phyloP scores from a whole-genome alignment of 495 filamentous ascomycete genomes.

The Glarea lozoyensis region DNA sequence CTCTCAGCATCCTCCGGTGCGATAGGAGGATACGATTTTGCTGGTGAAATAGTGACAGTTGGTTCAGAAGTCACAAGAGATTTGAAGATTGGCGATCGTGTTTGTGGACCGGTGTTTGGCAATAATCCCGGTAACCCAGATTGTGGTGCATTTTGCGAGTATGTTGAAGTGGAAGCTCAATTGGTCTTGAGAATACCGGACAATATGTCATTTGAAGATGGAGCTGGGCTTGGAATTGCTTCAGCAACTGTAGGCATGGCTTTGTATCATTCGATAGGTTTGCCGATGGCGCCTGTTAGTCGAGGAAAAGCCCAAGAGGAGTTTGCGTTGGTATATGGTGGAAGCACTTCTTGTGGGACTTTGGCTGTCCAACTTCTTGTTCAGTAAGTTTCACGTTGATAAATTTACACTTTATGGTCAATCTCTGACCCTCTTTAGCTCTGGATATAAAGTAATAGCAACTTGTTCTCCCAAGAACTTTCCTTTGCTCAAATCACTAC shows the following conservation, averaged over 20 bases:
- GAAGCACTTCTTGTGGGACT: not conserved
- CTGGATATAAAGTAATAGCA: constrained; percentile 48
- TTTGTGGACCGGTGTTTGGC: constrained; percentile 32
- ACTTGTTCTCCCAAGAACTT: constrained; percentile 46
- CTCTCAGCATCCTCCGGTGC: constrained; percentile 24
- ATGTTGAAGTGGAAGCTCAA: not conserved
- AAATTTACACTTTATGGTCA: too few species aligned
- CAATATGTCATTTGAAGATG: not conserved
- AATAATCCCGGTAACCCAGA: constrained; percentile 25
- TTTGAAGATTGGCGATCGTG: constrained; percentile 33
- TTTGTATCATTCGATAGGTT: not conserved
- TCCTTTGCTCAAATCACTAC: constrained; percentile 37
- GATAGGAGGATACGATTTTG: constrained; percentile 32
- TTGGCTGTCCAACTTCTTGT: too few species aligned
- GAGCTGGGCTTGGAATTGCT: not conserved
- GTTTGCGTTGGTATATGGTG: too few species aligned
- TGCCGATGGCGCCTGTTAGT: too few species aligned
- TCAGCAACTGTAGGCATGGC: constrained; percentile 16
- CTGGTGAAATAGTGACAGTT: constrained; percentile 30
- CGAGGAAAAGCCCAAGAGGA: too few species aligned
- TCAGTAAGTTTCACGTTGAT: too few species aligned
- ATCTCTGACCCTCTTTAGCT: too few species aligned
- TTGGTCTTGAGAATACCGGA: not conserved
- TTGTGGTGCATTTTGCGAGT: not conserved
- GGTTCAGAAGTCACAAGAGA: constrained; percentile 27